Evolutionary conservation across 352 stramenopile species (phyloP).

Genomic region (Globisporangium yorkense): DNA sequence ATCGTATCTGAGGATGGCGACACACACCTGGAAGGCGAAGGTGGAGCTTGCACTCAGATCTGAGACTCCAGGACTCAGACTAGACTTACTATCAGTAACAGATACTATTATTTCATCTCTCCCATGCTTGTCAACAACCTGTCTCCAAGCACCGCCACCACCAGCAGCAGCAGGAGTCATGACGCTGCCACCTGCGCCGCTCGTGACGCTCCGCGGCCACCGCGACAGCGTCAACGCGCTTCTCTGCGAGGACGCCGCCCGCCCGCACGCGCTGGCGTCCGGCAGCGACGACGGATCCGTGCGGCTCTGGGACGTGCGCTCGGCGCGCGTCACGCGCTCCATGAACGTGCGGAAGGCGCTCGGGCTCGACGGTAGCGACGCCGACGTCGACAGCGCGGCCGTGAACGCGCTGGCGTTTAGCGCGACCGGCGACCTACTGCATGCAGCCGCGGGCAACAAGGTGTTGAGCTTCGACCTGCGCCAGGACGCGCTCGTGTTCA

Average conservation of each 20-base stretch:
- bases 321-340: slow-evolving; percentile 44
- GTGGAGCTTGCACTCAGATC: no score
- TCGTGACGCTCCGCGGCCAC: slow-evolving; percentile 51
- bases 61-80: no score
- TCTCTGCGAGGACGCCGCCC: slow-evolving; percentile 43
- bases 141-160: no score
- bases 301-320: slow-evolving; percentile 66
- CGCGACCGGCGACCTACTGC: slow-evolving; percentile 31
- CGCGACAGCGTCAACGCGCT: slow-evolving; percentile 53
- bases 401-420: slow-evolving; percentile 70
- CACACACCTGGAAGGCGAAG: no score
- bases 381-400: slow-evolving; percentile 31
- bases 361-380: slow-evolving; percentile 12
- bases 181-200: slow-evolving; percentile 10
- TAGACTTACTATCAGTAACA: no score
- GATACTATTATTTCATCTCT: no score
- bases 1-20: no score
- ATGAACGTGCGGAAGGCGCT: slow-evolving; percentile 60
- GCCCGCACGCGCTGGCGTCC: slow-evolving; percentile 49
- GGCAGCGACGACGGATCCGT: slow-evolving; percentile 67
- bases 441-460: slow-evolving; percentile 54
- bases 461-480: slow-evolving; percentile 69
- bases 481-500: slow-evolving; percentile 44
- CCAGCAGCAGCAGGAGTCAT: no score
- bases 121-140: no score